phyloP scores from a whole-genome alignment of 768 basidiomycete genomes.

The Jaapia argillacea region DNA sequence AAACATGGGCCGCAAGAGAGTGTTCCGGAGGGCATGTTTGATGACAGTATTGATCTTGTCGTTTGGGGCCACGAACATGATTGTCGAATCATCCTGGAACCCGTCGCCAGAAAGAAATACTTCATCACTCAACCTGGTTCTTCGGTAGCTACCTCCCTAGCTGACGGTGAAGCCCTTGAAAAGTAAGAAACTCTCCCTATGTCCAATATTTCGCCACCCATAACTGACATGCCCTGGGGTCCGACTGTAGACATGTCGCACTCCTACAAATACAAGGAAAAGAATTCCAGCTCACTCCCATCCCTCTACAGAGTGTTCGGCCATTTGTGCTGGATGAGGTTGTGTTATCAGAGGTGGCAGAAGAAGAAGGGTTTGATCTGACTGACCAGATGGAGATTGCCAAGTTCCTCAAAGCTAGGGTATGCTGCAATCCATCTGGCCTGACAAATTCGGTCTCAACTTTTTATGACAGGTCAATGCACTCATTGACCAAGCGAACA shows the following conservation, averaged over 20 bases:
- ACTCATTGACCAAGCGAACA: conserved; percentile 71
- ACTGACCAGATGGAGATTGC: conserved; percentile 76
- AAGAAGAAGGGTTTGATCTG: conserved; percentile 67
- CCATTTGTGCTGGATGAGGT: conserved; percentile 90
- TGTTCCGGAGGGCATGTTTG: conserved; percentile 96
- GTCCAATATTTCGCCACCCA: too few species aligned
- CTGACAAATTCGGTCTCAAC: background rate
- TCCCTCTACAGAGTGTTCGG: conserved; percentile 84
- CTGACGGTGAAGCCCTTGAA: conserved; percentile 85
- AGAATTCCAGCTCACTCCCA: conserved; percentile 76
- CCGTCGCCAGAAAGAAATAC: conserved; percentile 87
- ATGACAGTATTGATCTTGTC: conserved; percentile 87
- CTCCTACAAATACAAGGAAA: conserved; percentile 82
- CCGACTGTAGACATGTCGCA: conserved; percentile 84
- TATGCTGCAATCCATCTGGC: conserved; percentile 17
- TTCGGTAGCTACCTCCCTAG: conserved; percentile 87
- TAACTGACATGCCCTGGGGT: too few species aligned
- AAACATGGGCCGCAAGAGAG: conserved; percentile 91
- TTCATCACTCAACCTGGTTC: conserved; percentile 93
- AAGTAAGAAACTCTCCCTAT: too few species aligned
- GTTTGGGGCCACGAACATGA: conserved; percentile 99
- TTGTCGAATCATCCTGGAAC: conserved; percentile 84
- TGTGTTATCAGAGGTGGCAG: conserved; percentile 62
- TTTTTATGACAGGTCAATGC: conserved; percentile 52
- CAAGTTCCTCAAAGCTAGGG: conserved; percentile 69